These are phyloP conservation scores for Agaricus sinodeliciosus DNA, from an alignment of 768 basidiomycete species.

Conservation along the genomic window DNA sequence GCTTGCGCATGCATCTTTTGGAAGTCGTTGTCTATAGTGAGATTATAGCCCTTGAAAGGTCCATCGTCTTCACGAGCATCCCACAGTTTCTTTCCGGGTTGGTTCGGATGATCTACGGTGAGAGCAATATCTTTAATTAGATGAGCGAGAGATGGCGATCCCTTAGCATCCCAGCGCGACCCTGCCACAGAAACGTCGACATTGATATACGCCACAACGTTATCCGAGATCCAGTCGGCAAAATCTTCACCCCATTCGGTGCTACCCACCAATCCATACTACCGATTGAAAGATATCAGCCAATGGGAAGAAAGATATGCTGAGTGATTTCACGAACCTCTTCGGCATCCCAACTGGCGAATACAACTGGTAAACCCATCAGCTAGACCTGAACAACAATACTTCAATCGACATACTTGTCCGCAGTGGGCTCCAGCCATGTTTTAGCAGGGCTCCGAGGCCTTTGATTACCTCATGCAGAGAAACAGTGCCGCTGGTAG, in stretches of 20 bases:
- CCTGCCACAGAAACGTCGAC: constrained; percentile 65
- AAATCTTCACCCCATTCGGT: constrained; percentile 97
- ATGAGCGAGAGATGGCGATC: constrained; percentile 79
- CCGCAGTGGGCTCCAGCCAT: constrained; percentile 80
- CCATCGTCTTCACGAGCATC: constrained; percentile 64
- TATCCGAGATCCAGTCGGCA: constrained; percentile 64
- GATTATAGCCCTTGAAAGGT: constrained; percentile 32
- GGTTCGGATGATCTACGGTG: constrained; percentile 69
- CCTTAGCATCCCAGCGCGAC: constrained; percentile 47
- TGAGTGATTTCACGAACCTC: constrained; percentile 45
- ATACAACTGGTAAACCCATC: constrained; percentile 33
- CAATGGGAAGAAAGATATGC: not conserved
- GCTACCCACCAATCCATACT: constrained; percentile 71
- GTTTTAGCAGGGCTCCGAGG: constrained; percentile 56
- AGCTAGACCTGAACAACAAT: not conserved
- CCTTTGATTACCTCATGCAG: constrained; percentile 74
- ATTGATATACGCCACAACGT: constrained; percentile 86
- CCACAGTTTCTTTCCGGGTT: constrained; percentile 64
- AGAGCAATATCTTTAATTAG: constrained; percentile 63
- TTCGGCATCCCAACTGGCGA: constrained; percentile 75
- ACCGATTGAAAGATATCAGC: constrained; percentile 4
- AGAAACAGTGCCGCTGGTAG: constrained; percentile 73
- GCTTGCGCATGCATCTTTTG: constrained; percentile 31
- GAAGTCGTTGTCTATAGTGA: constrained; percentile 35
- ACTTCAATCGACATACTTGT: constrained; percentile 27